These are phyloP conservation scores for Alternaria ethzedia DNA, from an alignment of 2,329 filamentous ascomycete genomes.

Conservation along the genomic window DNA sequence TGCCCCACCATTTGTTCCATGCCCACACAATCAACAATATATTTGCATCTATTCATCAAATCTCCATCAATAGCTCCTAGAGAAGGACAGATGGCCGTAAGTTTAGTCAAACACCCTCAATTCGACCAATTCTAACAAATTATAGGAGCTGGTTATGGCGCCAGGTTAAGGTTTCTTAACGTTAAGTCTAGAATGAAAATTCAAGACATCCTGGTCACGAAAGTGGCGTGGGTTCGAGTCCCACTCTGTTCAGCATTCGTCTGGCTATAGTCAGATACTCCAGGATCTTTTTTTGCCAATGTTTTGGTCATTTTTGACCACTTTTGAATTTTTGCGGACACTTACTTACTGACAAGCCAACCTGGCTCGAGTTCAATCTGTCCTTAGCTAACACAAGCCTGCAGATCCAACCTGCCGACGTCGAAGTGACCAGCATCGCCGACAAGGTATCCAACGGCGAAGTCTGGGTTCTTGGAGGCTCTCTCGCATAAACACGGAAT, in stretches of 20 bases:
- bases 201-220: constrained; percentile 40
- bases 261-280: constrained; percentile 24
- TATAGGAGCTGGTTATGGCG: constrained; percentile 44
- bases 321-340: neutral
- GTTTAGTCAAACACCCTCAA: too few species aligned
- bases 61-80: constrained; percentile 11
- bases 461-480: constrained; percentile 75
- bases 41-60: neutral
- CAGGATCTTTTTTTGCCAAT: constrained; percentile 32
- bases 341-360: neutral
- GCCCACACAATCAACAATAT: neutral
- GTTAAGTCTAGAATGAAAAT: neutral
- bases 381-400: constrained; percentile 14
- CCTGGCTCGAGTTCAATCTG: neutral
- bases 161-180: constrained; percentile 40
- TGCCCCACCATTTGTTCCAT: constrained; percentile 7
- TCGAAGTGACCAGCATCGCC: constrained; percentile 77
- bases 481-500: constrained; percentile 52
- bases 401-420: constrained; percentile 77
- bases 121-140: too few species aligned
- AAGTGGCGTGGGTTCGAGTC: constrained; percentile 51
- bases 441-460: constrained; percentile 86
- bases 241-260: constrained; percentile 50
- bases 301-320: neutral
- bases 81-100: constrained; percentile 19